Evolutionary conservation across 2,329 filamentous ascomycete genomes (phyloP).

Genomic region (Fusarium burgessii): DNA sequence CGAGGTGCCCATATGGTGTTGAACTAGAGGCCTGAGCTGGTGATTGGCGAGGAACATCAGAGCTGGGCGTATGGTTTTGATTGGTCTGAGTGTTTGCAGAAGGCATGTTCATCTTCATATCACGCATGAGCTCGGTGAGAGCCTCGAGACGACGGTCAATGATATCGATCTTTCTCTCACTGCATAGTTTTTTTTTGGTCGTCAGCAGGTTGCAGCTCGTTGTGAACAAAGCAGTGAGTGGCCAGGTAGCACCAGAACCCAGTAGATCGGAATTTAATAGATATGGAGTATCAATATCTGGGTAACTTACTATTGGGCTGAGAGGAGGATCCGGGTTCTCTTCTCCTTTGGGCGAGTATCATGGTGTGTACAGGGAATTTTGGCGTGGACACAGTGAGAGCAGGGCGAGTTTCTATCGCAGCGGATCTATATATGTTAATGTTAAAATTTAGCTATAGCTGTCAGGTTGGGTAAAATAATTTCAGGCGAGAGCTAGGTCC

Average conservation of each 20-base stretch:
- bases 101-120: slow-evolving; percentile 48
- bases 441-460: slow-evolving; percentile 16
- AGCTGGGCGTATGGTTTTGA: slow-evolving; percentile 31
- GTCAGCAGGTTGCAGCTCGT: neutral
- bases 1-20: slow-evolving; percentile 34
- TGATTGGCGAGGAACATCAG: slow-evolving; percentile 23
- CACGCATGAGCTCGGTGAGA: slow-evolving; percentile 50
- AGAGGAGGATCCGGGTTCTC: slow-evolving; percentile 53
- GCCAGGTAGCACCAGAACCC: neutral
- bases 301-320: slow-evolving; percentile 53
- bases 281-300: neutral
- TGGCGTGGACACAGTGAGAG: slow-evolving; percentile 52
- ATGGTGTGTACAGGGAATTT: slow-evolving; percentile 53
- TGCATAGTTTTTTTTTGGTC: slow-evolving; percentile 16
- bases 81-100: slow-evolving; percentile 13
- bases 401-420: slow-evolving; percentile 55
- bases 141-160: slow-evolving; percentile 53
- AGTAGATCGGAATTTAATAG: neutral
- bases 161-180: slow-evolving; percentile 55
- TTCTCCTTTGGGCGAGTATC: slow-evolving; percentile 52
- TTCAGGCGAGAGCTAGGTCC: neutral
- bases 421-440: slow-evolving; percentile 46
- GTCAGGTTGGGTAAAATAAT: neutral
- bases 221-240: neutral
- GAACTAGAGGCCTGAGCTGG: slow-evolving; percentile 29